Base-by-base conservation (phyloP, 2,329 filamentous ascomycete genomes). In the Alternaria tenuissima region DNA sequence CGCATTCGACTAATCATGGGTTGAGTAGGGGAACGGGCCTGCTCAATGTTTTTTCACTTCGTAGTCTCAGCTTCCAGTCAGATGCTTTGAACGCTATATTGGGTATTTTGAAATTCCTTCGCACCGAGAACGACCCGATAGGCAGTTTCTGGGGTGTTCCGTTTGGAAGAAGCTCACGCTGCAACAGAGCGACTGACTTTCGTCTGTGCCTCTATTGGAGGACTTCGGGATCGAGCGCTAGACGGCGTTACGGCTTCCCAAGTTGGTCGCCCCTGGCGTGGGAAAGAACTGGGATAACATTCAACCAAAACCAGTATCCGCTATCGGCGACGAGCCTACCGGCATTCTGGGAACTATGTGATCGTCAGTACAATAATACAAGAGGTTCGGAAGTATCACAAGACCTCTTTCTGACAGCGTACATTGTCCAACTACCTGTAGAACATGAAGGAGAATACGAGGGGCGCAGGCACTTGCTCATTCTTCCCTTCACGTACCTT, bases 1-100 rank as follows among this genome's bases (percentile, higher is more conserved):
- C 46, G 2, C 20, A 0, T 22, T 24, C 12, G 1, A 3, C 4
- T 2, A 30, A 8, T n/a, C 4, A 5, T 36, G 11, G 18, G 0
- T 24, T 48, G 12, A 7, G 11, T 0, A 22, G 14, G 7, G 28
- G 3, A 6, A 24, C 16, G 4, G 18, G 18, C 7, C 1, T 22
- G 0, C 18, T 34, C 2, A 12, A n/a, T 3, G 0, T 22, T 14
- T 34, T 16, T 34, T 34, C 32, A 16, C 32, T 34, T 6, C 12
- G 32, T 14, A 34, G 4, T 1, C 18, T 48, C 30, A 48, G 20
- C 2, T 48, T 36, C 1, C 18, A 48, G 1, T 36, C 46, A 8
- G 30, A 48, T 22, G 46, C 46, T 2, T 5, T 36, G 18, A 48
- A 48, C 0, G 46, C 46, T n/a, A 32, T 48, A 32, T 4, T 48